phyloP scores from a whole-genome alignment of 148 eudicot species.

The Persicaria maculosa region DNA sequence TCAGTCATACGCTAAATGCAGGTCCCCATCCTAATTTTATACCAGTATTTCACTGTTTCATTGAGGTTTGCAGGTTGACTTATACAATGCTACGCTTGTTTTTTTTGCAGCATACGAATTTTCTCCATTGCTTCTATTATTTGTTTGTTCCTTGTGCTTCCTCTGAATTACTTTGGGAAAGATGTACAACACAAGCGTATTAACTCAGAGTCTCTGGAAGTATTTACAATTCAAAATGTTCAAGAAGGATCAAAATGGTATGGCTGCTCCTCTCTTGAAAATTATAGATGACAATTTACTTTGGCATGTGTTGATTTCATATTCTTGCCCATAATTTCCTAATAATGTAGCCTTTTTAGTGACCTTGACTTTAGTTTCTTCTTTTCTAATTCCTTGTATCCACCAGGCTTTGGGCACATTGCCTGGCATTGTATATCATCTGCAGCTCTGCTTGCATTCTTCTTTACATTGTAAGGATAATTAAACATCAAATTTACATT shows the following conservation, averaged over 20 bases:
- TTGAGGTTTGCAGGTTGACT: background rate
- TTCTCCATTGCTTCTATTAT: conserved; percentile 74
- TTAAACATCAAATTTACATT: background rate
- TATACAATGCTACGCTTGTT: background rate
- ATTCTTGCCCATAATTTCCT: background rate
- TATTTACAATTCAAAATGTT: conserved; percentile 69
- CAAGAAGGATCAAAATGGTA: conserved; percentile 79
- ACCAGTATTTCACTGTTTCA: background rate
- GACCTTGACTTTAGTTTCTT: background rate
- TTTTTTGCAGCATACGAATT: conserved; percentile 64
- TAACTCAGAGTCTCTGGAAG: conserved; percentile 56
- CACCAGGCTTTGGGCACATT: conserved; percentile 93
- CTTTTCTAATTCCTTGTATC: conserved; percentile 15
- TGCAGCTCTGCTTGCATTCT: conserved; percentile 74
- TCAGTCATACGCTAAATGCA: background rate
- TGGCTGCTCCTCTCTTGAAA: conserved; percentile 8
- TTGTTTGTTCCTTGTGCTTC: conserved; percentile 79
- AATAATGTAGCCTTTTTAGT: background rate
- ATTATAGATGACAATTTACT: background rate
- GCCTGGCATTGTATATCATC: conserved; percentile 65
- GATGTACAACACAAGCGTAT: conserved; percentile 50
- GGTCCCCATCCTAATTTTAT: background rate
- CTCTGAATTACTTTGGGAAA: conserved; percentile 79
- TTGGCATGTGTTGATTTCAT: background rate
- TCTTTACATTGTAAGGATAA: conserved; percentile 79